These are phyloP conservation scores for Vinca major DNA, from an alignment of 305 asterid species.

Conservation along the genomic window DNA sequence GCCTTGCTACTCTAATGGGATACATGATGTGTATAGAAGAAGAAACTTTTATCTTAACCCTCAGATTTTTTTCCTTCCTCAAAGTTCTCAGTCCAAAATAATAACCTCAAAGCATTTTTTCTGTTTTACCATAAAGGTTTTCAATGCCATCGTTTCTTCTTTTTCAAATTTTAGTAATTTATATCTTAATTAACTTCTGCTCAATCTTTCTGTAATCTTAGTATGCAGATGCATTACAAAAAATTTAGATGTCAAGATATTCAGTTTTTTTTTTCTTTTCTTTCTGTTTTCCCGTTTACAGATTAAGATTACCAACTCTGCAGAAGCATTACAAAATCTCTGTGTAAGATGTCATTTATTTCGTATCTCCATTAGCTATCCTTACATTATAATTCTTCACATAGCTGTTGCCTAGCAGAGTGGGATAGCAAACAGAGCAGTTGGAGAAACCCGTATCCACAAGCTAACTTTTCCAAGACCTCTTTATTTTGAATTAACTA, in stretches of 20 bases:
- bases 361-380: slow-evolving; percentile 3
- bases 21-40: background rate
- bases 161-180: background rate
- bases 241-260: slow-evolving; percentile 16
- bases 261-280: slow-evolving; percentile 20
- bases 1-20: background rate
- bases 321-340: slow-evolving; percentile 54
- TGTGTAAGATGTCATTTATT: slow-evolving; percentile 45
- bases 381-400: slow-evolving; percentile 17
- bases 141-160: background rate
- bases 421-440: slow-evolving; percentile 80
- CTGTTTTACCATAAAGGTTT: background rate
- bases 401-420: slow-evolving; percentile 33
- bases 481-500: slow-evolving; percentile 5
- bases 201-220: background rate
- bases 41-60: background rate
- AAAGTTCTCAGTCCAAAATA: background rate
- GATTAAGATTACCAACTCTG: slow-evolving; percentile 44
- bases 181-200: background rate
- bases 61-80: background rate
- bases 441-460: slow-evolving; percentile 88
- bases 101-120: background rate
- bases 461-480: slow-evolving; percentile 7
- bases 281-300: slow-evolving; percentile 17
- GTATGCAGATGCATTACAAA: background rate